phyloP scores from a whole-genome alignment of 2,329 filamentous ascomycete genomes.

The Tolypocladium amazonense region DNA sequence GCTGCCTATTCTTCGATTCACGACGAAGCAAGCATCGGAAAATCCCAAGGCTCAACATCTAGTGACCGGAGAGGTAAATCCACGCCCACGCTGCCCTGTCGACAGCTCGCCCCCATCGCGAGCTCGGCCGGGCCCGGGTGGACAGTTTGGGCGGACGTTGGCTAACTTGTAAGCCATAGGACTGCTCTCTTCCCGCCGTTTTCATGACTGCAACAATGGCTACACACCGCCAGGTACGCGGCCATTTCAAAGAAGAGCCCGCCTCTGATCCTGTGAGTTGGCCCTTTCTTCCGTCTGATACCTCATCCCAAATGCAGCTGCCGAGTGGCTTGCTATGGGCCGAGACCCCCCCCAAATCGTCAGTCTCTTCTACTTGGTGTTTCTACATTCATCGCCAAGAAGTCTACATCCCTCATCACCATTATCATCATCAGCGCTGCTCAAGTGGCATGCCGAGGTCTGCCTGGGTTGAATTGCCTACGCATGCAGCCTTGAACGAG shows the following conservation, averaged over 20 bases:
- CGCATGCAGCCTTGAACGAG: neutral
- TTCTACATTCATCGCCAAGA: neutral
- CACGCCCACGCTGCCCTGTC: neutral
- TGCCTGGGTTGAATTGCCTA: neutral
- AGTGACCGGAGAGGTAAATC: neutral
- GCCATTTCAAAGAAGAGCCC: constrained; percentile 9
- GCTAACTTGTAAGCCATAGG: neutral
- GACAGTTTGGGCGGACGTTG: neutral
- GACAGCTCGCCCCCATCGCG: neutral
- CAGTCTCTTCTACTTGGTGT: neutral
- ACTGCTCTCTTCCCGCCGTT: neutral
- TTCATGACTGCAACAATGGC: constrained; percentile 9
- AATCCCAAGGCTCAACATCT: neutral
- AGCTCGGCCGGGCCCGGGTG: neutral
- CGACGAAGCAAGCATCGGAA: neutral
- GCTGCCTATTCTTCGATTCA: neutral
- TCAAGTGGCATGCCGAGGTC: neutral
- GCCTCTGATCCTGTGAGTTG: constrained; percentile 7
- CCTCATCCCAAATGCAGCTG: neutral
- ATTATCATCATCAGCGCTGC: neutral
- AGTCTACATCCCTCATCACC: neutral
- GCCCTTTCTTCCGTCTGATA: neutral
- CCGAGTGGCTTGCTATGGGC: constrained; percentile 1
- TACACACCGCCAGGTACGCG: constrained; percentile 9
- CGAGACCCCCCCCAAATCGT: neutral